Evolutionary conservation across 768 basidiomycete genomes (phyloP).

Genomic region (Lentinus tigrinus): DNA sequence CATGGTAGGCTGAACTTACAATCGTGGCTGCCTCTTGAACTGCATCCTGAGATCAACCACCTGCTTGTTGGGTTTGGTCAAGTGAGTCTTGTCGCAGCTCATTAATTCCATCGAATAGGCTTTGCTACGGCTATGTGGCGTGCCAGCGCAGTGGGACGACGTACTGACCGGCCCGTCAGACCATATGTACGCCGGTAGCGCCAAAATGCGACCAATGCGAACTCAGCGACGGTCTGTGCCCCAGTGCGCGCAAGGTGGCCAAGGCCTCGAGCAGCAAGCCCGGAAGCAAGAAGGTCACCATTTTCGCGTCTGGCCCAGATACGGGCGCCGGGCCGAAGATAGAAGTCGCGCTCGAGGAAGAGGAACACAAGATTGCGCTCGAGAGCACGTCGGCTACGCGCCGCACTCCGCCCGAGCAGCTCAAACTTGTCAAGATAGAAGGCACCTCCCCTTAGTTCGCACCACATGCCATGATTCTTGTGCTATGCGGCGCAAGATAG

Average conservation of each 20-base stretch:
- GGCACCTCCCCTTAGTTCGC: not conserved
- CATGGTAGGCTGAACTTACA: conserved; percentile 66
- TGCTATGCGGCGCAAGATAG: not conserved
- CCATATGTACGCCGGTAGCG: conserved; percentile 62
- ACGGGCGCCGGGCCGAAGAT: conserved; percentile 34
- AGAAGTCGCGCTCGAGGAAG: conserved; percentile 38
- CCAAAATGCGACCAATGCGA: conserved; percentile 67
- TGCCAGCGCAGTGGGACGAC: not conserved
- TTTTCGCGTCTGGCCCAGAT: not conserved
- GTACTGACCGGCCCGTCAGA: conserved; percentile 37
- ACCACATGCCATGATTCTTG: not conserved
- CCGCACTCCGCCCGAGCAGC: not conserved
- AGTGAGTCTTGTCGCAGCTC: conserved; percentile 36
- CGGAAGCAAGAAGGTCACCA: conserved; percentile 14
- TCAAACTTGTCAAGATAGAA: conserved; percentile 6
- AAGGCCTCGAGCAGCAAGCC: conserved; percentile 15
- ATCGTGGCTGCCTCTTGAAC: conserved; percentile 78
- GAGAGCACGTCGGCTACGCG: not conserved
- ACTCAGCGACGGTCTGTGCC: conserved; percentile 61
- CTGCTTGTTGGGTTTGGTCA: conserved; percentile 85
- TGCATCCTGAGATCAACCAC: conserved; percentile 76
- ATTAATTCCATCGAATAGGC: not conserved
- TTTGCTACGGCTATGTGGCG: not conserved
- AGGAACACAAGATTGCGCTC: conserved; percentile 3
- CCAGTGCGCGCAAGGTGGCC: conserved; percentile 50